Evolutionary conservation across 441 rosid genomes (phyloP).

Genomic region (Corymbia calophylla): DNA sequence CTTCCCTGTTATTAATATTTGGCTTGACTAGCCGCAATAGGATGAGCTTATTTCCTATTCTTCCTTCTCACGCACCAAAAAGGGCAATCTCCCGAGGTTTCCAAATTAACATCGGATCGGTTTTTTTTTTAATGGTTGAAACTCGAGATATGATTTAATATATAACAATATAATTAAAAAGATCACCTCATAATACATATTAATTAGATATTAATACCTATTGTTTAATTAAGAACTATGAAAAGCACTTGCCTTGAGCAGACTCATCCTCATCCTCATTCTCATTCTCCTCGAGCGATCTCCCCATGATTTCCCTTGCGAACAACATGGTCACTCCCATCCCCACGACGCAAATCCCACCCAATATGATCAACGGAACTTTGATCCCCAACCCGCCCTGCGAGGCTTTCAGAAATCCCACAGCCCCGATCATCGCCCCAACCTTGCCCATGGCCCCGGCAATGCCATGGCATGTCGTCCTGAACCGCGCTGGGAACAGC

Average conservation of each 20-base stretch:
- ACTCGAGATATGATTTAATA: too few species aligned
- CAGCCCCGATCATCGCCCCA: slow-evolving; percentile 48
- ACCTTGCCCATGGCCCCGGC: slow-evolving; percentile 62
- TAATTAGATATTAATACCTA: background rate
- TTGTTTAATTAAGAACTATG: background rate
- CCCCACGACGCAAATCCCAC: background rate
- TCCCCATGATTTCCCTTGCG: background rate
- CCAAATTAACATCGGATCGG: too few species aligned
- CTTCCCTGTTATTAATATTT: too few species aligned
- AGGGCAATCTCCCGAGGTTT: too few species aligned
- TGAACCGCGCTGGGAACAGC: slow-evolving; percentile 68
- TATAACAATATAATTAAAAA: too few species aligned
- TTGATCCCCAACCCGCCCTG: too few species aligned
- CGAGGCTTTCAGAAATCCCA: slow-evolving; percentile 47
- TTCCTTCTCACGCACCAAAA: too few species aligned
- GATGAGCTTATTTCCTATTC: too few species aligned
- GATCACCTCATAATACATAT: background rate
- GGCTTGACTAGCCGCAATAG: too few species aligned
- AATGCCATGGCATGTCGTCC: slow-evolving; percentile 72
- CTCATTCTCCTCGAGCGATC: background rate
- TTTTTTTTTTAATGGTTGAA: too few species aligned
- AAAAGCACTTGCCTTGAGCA: background rate
- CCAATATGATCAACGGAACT: too few species aligned
- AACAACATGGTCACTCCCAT: background rate
- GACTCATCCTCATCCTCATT: background rate